phyloP scores from a whole-genome alignment of 371 early-diverging fungal species.

The Mucor mucedo region DNA sequence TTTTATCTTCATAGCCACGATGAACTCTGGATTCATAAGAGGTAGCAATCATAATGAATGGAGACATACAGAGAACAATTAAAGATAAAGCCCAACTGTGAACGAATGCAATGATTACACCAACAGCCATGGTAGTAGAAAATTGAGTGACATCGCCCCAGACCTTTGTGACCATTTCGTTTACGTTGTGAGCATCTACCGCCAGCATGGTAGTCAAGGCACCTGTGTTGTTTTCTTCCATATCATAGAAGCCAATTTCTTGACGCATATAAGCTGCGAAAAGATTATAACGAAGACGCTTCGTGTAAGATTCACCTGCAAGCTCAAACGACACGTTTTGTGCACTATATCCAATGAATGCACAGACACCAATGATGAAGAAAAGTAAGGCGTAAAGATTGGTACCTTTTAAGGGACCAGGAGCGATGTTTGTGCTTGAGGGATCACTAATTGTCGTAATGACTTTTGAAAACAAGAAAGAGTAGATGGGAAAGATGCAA shows the following conservation, averaged over 20 bases:
- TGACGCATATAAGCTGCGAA: constrained; percentile 70
- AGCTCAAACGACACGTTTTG: constrained; percentile 42
- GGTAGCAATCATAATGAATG: constrained; percentile 43
- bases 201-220: constrained; percentile 79
- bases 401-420: constrained; percentile 52
- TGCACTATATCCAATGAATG: constrained; percentile 45
- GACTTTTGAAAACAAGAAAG: constrained; percentile 13
- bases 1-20: constrained; percentile 52
- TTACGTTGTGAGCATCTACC: constrained; percentile 73
- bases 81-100: constrained; percentile 57
- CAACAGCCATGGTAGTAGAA: constrained; percentile 38
- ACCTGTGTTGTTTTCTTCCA: constrained; percentile 76
- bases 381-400: constrained; percentile 84
- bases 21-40: constrained; percentile 31
- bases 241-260: constrained; percentile 88
- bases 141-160: constrained; percentile 62
- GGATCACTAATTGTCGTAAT: constrained; percentile 8
- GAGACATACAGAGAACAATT: constrained; percentile 50
- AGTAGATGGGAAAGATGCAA: constrained; percentile 42
- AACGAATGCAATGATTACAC: constrained; percentile 38
- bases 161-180: constrained; percentile 66
- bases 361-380: constrained; percentile 54
- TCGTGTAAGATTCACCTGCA: constrained; percentile 60
- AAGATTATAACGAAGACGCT: constrained; percentile 54
- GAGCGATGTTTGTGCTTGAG: constrained; percentile 31